phyloP scores from a whole-genome alignment of 164 flowering plant genomes.

The Aristolochia fimbriata region DNA sequence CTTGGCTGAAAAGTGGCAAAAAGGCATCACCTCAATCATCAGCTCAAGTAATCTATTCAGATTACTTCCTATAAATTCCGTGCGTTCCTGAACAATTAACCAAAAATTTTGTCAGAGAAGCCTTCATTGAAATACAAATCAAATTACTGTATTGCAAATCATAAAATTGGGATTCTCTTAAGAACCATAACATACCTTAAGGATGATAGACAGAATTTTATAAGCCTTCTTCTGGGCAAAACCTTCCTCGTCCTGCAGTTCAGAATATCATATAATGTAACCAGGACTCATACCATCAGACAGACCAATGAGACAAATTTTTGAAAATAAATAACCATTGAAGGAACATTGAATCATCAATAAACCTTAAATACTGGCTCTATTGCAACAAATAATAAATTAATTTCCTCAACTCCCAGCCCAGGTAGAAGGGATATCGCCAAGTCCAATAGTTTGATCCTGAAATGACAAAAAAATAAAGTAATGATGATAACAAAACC shows the following conservation, averaged over 20 bases:
- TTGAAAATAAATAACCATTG: not conserved
- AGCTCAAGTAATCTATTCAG: conserved; percentile 50
- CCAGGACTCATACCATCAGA: not conserved
- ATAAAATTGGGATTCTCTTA: not conserved
- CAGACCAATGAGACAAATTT: conserved; percentile 1
- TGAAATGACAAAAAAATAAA: conserved; percentile 19
- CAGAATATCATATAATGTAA: conserved; percentile 3
- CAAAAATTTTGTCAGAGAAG: not conserved
- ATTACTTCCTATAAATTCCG: conserved; percentile 40
- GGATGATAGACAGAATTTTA: conserved; percentile 71
- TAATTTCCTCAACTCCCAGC: conserved; percentile 40
- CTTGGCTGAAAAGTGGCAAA: conserved; percentile 83
- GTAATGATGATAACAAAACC: not conserved
- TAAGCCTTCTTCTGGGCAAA: conserved; percentile 89
- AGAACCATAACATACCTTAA: conserved; percentile 38
- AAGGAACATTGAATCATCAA: not conserved
- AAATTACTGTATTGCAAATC: not conserved
- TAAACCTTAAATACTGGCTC: conserved; percentile 68
- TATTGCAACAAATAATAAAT: conserved; percentile 43
- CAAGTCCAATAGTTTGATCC: conserved; percentile 71
- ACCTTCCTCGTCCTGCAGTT: conserved; percentile 62
- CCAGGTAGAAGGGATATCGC: conserved; percentile 79
- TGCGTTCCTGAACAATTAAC: conserved; percentile 35
- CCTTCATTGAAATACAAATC: not conserved
- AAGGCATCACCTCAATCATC: conserved; percentile 71